Conservation (phyloP, 2,329 filamentous ascomycete species). For the Fusarium kyushuense region DNA sequence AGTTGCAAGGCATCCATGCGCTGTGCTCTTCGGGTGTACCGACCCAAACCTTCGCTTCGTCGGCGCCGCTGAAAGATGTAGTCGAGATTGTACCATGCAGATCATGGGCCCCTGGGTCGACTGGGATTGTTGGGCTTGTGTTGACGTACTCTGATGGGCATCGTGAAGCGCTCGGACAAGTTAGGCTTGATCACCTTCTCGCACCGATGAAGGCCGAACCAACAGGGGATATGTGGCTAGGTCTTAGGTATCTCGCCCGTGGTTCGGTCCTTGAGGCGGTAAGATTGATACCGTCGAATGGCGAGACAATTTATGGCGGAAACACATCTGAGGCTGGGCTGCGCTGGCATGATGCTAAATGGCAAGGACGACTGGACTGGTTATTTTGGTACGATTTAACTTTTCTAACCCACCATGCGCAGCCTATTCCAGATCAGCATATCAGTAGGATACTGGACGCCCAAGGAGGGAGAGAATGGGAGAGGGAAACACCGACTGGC, state of each 20-base stretch:
- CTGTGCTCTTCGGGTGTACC: neutral
- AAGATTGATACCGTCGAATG: slow-evolving; percentile 12
- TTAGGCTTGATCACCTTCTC: slow-evolving; percentile 20
- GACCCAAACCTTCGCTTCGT: neutral
- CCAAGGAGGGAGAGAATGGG: neutral
- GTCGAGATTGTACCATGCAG: neutral
- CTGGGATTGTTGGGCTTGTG: slow-evolving; percentile 17
- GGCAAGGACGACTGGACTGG: slow-evolving; percentile 17
- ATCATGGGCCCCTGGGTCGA: slow-evolving; percentile 15
- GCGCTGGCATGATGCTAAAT: neutral
- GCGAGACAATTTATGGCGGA: slow-evolving; percentile 1
- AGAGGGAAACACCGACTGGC: neutral
- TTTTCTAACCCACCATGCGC: neutral
- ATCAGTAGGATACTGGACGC: neutral
- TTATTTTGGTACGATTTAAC: slow-evolving; percentile 4
- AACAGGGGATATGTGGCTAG: slow-evolving; percentile 21
- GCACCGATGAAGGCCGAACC: neutral
- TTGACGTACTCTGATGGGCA: slow-evolving; percentile 19
- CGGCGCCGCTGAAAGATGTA: slow-evolving; percentile 7
- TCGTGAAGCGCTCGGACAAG: slow-evolving; percentile 19
- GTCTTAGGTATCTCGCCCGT: neutral
- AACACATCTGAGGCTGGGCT: slow-evolving; percentile 1
- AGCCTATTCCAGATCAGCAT: neutral
- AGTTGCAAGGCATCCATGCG: neutral
- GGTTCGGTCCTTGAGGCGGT: slow-evolving; percentile 1